A percentile compares a stretch with the other conserved stretches of the same genome.
These are phyloP conservation scores for Daedaleopsis sinensis DNA, from an alignment of 768 basidiomycete genomes.

Conservation along the genomic window DNA sequence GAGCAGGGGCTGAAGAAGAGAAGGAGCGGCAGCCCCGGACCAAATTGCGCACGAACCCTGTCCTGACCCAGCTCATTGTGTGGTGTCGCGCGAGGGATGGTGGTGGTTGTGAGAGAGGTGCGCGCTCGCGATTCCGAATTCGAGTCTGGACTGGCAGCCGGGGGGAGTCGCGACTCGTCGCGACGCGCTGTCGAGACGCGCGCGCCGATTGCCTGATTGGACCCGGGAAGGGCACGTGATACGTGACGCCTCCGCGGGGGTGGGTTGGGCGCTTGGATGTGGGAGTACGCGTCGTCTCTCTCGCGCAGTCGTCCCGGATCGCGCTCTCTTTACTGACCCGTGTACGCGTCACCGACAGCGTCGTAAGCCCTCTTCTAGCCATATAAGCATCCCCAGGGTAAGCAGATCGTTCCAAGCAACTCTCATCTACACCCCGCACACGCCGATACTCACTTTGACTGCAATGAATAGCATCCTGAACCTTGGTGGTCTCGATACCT, in stretches of 20 bases:
- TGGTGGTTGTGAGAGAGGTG: background rate
- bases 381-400: conserved; percentile 18
- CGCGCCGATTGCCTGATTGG: background rate
- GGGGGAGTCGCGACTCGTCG: conserved; percentile 15
- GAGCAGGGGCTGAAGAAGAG: conserved; percentile 11
- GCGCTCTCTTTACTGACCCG: background rate
- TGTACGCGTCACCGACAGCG: conserved; percentile 25
- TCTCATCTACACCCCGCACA: conserved; percentile 9
- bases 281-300: conserved; percentile 27
- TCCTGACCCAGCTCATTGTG: conserved; percentile 17
- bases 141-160: background rate
- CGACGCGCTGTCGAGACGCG: no score
- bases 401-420: conserved; percentile 4
- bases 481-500: conserved; percentile 8
- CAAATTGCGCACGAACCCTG: conserved; percentile 4
- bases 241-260: conserved; percentile 10
- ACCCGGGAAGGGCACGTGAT: background rate
- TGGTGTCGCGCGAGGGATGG: background rate
- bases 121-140: background rate
- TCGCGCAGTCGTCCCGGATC: conserved; percentile 17
- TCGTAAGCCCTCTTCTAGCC: conserved; percentile 26
- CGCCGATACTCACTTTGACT: background rate
- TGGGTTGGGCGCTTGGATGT: conserved; percentile 7
- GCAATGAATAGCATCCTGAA: conserved; percentile 11
- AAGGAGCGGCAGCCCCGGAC: conserved; percentile 15